Conservation (phyloP, 148 eudicot genomes). For the Camellia japonica region DNA sequence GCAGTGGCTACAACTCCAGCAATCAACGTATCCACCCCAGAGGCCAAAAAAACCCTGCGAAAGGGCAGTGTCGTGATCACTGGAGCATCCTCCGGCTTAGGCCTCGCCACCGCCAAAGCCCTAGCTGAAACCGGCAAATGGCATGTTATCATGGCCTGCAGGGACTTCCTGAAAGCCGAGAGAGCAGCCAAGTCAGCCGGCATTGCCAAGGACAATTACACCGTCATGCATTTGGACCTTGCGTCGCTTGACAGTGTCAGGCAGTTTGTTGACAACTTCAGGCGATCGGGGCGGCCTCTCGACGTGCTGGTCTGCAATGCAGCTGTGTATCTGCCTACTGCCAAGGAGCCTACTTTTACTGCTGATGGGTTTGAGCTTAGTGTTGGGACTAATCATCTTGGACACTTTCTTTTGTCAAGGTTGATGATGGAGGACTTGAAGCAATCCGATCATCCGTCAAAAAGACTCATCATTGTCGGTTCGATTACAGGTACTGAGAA, state of each 20-base stretch:
- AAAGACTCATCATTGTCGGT: conserved; percentile 74
- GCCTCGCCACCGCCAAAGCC: conserved; percentile 84
- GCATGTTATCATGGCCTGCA: conserved; percentile 89
- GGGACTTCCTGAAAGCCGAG: conserved; percentile 83
- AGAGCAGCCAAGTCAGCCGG: conserved; percentile 85
- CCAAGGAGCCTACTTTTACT: conserved; percentile 61
- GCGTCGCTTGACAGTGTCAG: conserved; percentile 85
- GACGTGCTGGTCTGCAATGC: conserved; percentile 89
- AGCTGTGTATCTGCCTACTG: conserved; percentile 79
- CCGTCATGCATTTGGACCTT: conserved; percentile 86
- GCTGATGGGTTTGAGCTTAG: conserved; percentile 95
- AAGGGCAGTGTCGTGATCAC: conserved; percentile 82
- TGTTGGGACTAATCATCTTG: conserved; percentile 87
- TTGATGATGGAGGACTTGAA: conserved; percentile 68
- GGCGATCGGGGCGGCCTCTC: conserved; percentile 62
- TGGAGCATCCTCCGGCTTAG: conserved; percentile 91
- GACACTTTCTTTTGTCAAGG: conserved; percentile 72
- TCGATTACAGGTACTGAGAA: conserved; percentile 75
- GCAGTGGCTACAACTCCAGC: conserved; percentile 56
- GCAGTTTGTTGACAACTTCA: conserved; percentile 76
- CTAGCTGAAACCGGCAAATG: conserved; percentile 89
- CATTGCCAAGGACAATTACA: conserved; percentile 65
- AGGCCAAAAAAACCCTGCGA: conserved; percentile 64
- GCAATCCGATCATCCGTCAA: conserved; percentile 73
- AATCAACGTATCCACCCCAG: conserved; percentile 30